Base-by-base conservation (phyloP, 495 filamentous ascomycete genomes). In the Xylaria palmicola region DNA sequence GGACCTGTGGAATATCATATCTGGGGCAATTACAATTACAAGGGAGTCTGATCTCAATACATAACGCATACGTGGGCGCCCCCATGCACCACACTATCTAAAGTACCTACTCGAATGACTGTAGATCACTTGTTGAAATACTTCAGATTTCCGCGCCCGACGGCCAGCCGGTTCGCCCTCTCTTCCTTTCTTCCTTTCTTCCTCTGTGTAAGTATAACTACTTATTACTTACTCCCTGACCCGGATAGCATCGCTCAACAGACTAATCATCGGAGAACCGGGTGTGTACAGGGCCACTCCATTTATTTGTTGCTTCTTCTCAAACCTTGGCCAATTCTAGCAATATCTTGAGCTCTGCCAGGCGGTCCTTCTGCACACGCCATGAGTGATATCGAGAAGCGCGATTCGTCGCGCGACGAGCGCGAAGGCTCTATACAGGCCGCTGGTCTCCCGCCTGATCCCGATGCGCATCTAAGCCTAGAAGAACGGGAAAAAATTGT, bases 401-500 rank as follows among this genome's bases (percentile, higher is more conserved):
- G 70, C 20, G 60, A 47, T 12, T 68, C 65, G 56, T 65, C 58
- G 26, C 68, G 62, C 9, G 72, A 65, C 64, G 62, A 69, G 20
- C 58, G 60, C 57, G 64, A 68, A 20, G 62, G 58, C 17, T 71
- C 30, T 67, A 67, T 32, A 41, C 49, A 34, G 9, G 34, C 54
- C n/a, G 39, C 52, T 6, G 75, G 59, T 49, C 57, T 71, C 1
- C 70, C 67, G 0, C 37, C 65, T 0, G 87, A 91, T 63, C 89
- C 88, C 0, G 90, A 92, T 67, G 85, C 83, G 24, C 85, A 87
- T 27, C 70, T 90, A 49, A 88, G 78, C 48, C 81, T 81, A 0
- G 88, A 83, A 37, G 90, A 93, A 67, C 85, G 78, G 65, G 85
- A 81, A 6, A 79, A 77, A 30, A 84, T 90, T 66, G 90, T 93